Evolutionary conservation across 208 protist species (phyloP).

Genomic region (Tritrichomonas musculus): DNA sequence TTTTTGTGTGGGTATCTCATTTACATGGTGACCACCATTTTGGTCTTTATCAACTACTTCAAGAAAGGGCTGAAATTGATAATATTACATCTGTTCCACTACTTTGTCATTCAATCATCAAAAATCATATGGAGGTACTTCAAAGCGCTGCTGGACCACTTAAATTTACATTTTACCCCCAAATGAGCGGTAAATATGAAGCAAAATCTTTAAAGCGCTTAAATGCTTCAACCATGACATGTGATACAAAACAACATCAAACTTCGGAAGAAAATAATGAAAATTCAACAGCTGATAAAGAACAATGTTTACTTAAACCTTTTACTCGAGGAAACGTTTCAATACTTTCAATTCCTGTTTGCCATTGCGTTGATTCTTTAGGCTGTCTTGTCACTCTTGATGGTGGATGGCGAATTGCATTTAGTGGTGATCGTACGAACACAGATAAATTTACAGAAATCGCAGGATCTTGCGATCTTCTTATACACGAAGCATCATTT

Average conservation of each 20-base stretch:
- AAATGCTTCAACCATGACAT: no score
- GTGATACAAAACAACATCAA: no score
- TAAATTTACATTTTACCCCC: not conserved
- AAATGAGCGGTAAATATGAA: no score
- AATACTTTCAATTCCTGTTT: not conserved
- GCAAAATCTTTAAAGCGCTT: no score
- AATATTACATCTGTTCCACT: not conserved
- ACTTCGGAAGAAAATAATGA: no score
- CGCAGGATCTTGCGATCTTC: not conserved
- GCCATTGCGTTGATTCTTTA: not conserved
- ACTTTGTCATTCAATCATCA: not conserved
- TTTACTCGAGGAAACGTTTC: not conserved
- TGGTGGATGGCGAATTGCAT: not conserved
- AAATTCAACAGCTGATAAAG: no score
- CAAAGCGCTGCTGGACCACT: not conserved
- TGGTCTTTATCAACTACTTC: slow-evolving; percentile 12
- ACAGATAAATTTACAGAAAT: not conserved
- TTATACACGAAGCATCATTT: not conserved
- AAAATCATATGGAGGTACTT: not conserved
- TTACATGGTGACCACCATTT: not conserved
- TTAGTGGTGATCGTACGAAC: not conserved
- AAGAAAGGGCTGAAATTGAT: not conserved
- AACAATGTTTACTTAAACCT: no score
- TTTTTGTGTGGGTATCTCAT: not conserved
- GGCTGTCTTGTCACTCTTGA: not conserved